A percentile compares a stretch with the other conserved stretches of the same genome.
Evolutionary conservation across 2,329 filamentous ascomycete species (phyloP).

Genomic region (Aureobasidium sp.): DNA sequence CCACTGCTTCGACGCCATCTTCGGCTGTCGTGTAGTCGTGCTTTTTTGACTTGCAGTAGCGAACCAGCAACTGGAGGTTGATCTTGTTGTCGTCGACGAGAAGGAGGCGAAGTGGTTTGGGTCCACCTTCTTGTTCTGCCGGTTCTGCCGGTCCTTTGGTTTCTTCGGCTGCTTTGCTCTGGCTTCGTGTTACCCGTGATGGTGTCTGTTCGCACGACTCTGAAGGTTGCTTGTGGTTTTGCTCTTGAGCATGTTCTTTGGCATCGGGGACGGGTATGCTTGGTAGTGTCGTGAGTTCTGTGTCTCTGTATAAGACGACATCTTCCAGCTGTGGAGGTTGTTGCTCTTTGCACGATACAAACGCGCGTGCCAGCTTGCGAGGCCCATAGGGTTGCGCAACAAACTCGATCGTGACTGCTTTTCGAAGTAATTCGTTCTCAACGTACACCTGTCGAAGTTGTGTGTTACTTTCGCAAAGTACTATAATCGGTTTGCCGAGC

Average conservation of each 20-base stretch:
- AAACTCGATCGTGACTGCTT: not conserved
- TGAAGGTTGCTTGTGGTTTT: not conserved
- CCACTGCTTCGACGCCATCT: constrained; percentile 38
- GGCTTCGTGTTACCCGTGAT: not conserved
- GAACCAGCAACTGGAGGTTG: constrained; percentile 23
- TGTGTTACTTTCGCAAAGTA: constrained; percentile 15
- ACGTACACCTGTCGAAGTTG: not conserved
- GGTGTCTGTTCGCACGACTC: not conserved
- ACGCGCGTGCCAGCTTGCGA: constrained; percentile 6
- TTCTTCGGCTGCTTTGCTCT: not conserved
- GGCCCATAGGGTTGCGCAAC: constrained; percentile 13
- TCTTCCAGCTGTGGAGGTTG: not conserved
- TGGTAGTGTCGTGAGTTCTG: not conserved
- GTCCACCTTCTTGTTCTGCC: not conserved
- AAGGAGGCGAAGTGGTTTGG: constrained; percentile 19
- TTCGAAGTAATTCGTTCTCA: not conserved
- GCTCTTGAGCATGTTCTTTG: not conserved
- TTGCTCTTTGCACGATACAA: not conserved
- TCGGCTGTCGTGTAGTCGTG: constrained; percentile 33
- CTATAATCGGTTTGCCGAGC: not conserved
- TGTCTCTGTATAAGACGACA: not conserved
- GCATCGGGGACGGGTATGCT: not conserved
- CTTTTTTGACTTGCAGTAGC: constrained; percentile 24
- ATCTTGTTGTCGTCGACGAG: constrained; percentile 24
- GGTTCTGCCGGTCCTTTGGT: not conserved